Percentiles rank a stretch among this genome's conserved stretches.
phyloP scores from a whole-genome alignment of 2,329 filamentous ascomycete species.

The Aspergillus jensenii region DNA sequence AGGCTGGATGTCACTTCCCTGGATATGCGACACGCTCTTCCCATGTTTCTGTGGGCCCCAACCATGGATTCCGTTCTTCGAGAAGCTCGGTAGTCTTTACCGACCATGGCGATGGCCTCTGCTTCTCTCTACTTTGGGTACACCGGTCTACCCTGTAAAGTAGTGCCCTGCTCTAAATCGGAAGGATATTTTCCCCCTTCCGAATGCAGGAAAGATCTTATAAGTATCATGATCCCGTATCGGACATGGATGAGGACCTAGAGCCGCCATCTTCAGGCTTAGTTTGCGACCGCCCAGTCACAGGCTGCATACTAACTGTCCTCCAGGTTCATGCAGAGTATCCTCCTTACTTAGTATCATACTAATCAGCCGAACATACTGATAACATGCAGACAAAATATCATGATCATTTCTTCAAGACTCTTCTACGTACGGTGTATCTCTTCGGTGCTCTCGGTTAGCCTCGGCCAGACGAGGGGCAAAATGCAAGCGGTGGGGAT shows the following conservation, averaged over 20 bases:
- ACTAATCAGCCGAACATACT: no score
- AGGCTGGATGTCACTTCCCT: constrained; percentile 4
- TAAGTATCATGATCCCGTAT: background rate
- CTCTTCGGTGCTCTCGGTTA: background rate
- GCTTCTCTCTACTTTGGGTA: background rate
- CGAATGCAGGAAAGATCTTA: background rate
- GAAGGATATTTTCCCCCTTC: background rate
- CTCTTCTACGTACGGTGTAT: no score
- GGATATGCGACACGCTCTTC: background rate
- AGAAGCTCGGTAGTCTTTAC: background rate
- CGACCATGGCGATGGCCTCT: background rate
- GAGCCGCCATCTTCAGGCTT: no score
- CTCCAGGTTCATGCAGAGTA: no score
- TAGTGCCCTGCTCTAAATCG: background rate
- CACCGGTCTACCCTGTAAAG: background rate
- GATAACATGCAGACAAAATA: no score
- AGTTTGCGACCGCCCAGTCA: no score
- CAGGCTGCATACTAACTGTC: no score
- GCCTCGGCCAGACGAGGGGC: constrained; percentile 7
- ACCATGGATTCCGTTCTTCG: background rate
- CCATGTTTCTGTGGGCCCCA: background rate
- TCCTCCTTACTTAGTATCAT: no score
- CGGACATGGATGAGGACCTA: background rate
- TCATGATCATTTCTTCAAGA: no score
- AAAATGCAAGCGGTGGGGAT: constrained; percentile 7